Evolutionary conservation across 2,329 filamentous ascomycete species (phyloP).

Genomic region (Sporothrix globosa): DNA sequence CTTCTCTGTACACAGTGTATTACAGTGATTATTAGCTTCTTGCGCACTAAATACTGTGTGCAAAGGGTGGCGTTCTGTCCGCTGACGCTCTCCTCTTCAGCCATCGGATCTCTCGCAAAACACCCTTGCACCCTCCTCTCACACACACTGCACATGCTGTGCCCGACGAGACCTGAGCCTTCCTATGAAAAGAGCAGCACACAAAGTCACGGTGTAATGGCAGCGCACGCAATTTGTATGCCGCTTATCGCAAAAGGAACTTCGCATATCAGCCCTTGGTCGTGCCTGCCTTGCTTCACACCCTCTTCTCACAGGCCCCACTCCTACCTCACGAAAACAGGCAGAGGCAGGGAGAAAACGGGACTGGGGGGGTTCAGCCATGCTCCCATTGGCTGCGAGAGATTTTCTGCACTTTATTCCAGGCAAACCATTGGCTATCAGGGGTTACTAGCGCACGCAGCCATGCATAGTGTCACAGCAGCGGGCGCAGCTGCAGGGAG

Average conservation of each 20-base stretch:
- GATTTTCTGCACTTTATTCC: no score
- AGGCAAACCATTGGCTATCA: background rate
- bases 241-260: background rate
- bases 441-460: background rate
- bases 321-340: constrained; percentile 1
- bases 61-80: background rate
- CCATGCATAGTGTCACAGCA: background rate
- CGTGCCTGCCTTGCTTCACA: background rate
- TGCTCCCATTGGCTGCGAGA: background rate
- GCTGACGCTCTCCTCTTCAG: background rate
- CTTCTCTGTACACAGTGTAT: background rate
- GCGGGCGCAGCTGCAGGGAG: background rate
- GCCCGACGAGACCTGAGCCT: constrained; percentile 20
- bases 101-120: constrained; percentile 4
- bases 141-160: background rate
- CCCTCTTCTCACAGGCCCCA: constrained; percentile 1
- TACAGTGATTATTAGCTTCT: background rate
- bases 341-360: background rate
- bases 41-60: background rate
- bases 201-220: background rate
- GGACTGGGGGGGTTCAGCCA: background rate
- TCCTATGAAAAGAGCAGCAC: background rate
- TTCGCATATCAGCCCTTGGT: background rate
- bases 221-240: background rate
- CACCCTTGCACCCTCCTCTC: background rate